Base-by-base conservation (phyloP, 148 eudicot species). In the Amaranthus palmeri region DNA sequence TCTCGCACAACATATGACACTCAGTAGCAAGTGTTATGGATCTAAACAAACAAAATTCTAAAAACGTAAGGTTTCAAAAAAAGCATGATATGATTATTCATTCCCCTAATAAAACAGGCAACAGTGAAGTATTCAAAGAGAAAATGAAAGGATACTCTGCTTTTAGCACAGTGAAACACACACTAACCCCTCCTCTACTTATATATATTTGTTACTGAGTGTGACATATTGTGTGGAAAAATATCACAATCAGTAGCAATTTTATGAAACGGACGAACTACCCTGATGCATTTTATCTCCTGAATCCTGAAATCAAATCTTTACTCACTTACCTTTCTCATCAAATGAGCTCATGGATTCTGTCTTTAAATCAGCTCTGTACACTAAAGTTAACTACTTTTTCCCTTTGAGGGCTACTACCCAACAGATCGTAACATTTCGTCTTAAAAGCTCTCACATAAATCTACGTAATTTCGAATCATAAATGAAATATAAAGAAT, bases 301-400 rank as follows among this genome's bases (percentile, higher is more conserved):
- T 77, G 46, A 71, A 55, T 14, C 4, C 42, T 70, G 70, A 70
- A 56, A 63, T 51, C 53, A 70, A 60, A 76, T 51, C 70, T 42
- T 84, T 86, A 59, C 87, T 65, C 46, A 18, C 77, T 84, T 86
- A 71, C 52, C 73, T 79, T 79, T 79, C 86, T 78, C 82, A 69
- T 84, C 85, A 82, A 49, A 71, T 61, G 49, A 51, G 41, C 61
- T 25, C 61, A 58, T 17, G 41, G 41, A 17, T 58, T 58, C 25
- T 58, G 61, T 58, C 42, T 58, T 15, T 58, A 7, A 58, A 25
- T 58, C 4, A 70, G 69, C 58, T 36, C 10, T 66, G 52, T 43
- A 46, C 65, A n/a, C 63, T 40, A 76, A 70, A 76, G 65, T 67
- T 47, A 55, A 55, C 51, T 57, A 10, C 70, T 70, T 70, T 76